Base-by-base conservation (phyloP, 2,329 filamentous ascomycete species). In the Alternaria postmessia region DNA sequence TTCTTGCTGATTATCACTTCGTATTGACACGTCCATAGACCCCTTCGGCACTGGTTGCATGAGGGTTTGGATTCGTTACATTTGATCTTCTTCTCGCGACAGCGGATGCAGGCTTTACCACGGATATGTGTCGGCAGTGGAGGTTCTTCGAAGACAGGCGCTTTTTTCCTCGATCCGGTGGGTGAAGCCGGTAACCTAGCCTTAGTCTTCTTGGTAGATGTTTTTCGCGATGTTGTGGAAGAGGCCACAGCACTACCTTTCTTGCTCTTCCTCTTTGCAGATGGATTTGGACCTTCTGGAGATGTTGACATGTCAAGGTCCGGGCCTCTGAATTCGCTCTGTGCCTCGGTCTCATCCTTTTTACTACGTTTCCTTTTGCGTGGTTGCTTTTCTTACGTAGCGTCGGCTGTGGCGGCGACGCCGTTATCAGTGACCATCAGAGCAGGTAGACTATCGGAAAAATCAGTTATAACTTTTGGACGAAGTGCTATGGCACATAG, bases 21-120 rank as follows among this genome's bases (percentile, higher is more conserved):
- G 43, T 75, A 78, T n/a, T 74, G 69, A 48, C 72, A 76, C 9
- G 67, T 65, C 70, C 72, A 75, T 4, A 75, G 51, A 1, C 69
- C 72, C 54, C 69, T 62, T 12, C 49, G 62, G 55, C 74, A 77
- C 46, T 77, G 70, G 43, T 73, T 71, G 61, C 75, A 76, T n/a
- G 52, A 59, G 4, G 74, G 72, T 38, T 69, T 72, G 11, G 62
- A 67, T 58, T 71, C 65, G 36, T 76, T 67, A 51, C 73, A 77
- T 47, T 74, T 75, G 60, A 76, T 72, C 24, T 71, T 71, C 56
- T 72, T 74, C 51, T 75, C 69, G 24, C 66, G 56, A 42, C 67
- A 71, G 22, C 63, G 57, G 34, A 69, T 61, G 47, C 68, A 71
- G 14, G 65, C 61, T 32, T 68, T 68, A 43, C 62, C 67, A 34